Evolutionary conservation across 371 early-diverging fungal species (phyloP), one percentile per base, ranked within the genome.

Genomic region (Polyrhizophydium stewartii): DNA sequence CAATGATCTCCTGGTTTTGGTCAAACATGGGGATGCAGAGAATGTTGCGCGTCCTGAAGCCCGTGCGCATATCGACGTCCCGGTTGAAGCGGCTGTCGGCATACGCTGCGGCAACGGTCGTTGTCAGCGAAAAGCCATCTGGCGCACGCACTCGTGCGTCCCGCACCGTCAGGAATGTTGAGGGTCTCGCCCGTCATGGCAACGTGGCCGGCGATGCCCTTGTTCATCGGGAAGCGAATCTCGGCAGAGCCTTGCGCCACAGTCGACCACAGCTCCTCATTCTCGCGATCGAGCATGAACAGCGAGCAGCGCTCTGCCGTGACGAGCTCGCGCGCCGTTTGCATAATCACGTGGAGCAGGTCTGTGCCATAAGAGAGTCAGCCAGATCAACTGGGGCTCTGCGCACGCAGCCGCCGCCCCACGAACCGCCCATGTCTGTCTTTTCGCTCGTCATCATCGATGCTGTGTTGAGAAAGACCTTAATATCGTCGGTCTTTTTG

Each of bases 201-300:
- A 9, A 80, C 83, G 45, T 73, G 68, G 16, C 80, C 81, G 0
- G 82, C 78, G 32, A 82, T 77, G 6, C 82, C 82, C 31, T 63
- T 71, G 38, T 50, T 72, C 59, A 72, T 66, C 5, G 77, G 77
- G 19, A 82, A 69, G 7, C 80, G 65, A 40, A 82, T 82, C 57
- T 76, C 75, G 7, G 56, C 65, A 7, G 74, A 64, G 17, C 76
- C 75, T 61, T 76, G 70, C 5, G 78, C 76, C 9, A 82, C 66
- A 22, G 71, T 53, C 0, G 80, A 74, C 80, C 80, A 80, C 27
- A 82, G 71, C 60, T 80, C 73, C 46, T 68, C 53, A 52, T 68
- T 69, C 38, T 69, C 74, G 24, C 66, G 45, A 56, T 82, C 83
- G 27, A 76, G 46, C 53, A 82, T 64, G 59, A 79, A 82, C 31